Evolutionary conservation across 169 alveolate genomes (phyloP), one percentile per base, ranked within the genome.

Genomic region (Eimeria tenella): DNA sequence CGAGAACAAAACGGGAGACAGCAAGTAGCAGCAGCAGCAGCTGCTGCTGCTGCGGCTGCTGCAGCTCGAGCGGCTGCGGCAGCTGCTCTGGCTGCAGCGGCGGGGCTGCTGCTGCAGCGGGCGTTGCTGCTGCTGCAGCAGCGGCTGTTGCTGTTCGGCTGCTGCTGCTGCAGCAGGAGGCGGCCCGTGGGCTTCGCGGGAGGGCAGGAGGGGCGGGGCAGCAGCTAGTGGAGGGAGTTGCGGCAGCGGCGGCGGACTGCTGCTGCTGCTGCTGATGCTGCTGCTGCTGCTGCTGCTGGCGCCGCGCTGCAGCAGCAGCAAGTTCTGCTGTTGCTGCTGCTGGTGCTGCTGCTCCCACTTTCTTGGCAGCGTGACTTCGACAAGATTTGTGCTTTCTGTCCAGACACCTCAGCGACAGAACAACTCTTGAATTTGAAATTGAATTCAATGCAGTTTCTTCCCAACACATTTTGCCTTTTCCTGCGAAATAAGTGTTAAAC

Each of bases 1-100:
- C 31, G 95, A 81, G 62, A 94, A 91, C 7, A 94, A 95, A 63
- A 95, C 94, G 65, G 95, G 95, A 73, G 73, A 89, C 50, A 71
- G 87, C 88, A 73, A 73, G 87, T 89, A 60, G n/a, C 90, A 56
- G 60, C 50, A 56, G 60, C 52, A 55, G 53, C 52, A 6, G 31
- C 49, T 25, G 82, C 53, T 7, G 53, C 13, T n/a, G 82, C 53
- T n/a, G 52, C 82, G 0, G 82, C 13, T 71, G 82, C 82, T 71
- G 55, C 42, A 5, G 23, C 42, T 42, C 7, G 10, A 71, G 0
- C 50, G 5, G 82, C 7, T 0, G 82, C 82, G 8, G 82, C 56
- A 5, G 55, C 53, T 13, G 19, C 11, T 0, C 68, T 0, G 2
- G 68, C 68, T 13, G 19, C 11, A 17, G 19, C 11, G 21, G 68